These are phyloP conservation scores for Boletus pseudopeckii DNA, from an alignment of 768 basidiomycete species.

Conservation along the genomic window DNA sequence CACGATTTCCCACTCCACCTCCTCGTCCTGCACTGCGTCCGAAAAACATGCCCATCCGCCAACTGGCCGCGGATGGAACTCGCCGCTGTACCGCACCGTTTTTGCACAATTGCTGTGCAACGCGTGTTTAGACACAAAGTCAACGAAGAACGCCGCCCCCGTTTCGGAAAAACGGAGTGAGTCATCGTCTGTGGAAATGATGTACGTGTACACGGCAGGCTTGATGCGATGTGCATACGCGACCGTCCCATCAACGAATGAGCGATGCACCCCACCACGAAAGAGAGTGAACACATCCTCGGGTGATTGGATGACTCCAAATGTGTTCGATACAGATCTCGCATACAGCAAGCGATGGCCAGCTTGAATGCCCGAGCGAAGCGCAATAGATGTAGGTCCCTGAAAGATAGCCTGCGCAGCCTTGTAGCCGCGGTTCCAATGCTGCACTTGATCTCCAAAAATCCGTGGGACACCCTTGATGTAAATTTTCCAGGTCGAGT, in stretches of 20 bases:
- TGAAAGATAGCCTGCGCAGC: constrained; percentile 70
- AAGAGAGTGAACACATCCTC: constrained; percentile 51
- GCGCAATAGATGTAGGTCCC: constrained; percentile 57
- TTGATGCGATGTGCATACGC: constrained; percentile 52
- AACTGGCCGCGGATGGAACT: constrained; percentile 72
- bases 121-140: constrained; percentile 84
- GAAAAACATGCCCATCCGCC: constrained; percentile 66
- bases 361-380: constrained; percentile 67
- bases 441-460: constrained; percentile 59
- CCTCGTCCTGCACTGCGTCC: constrained; percentile 50
- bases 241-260: constrained; percentile 10
- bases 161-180: constrained; percentile 83
- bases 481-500: constrained; percentile 78
- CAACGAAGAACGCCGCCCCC: constrained; percentile 82
- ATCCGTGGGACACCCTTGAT: constrained; percentile 55
- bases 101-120: constrained; percentile 73
- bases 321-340: constrained; percentile 56
- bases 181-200: constrained; percentile 73
- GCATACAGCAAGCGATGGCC: constrained; percentile 76
- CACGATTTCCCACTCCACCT: constrained; percentile 74
- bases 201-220: constrained; percentile 82
- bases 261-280: constrained; percentile 37
- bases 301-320: constrained; percentile 52
- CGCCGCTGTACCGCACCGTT: constrained; percentile 68
- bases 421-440: constrained; percentile 65